These are phyloP conservation scores for Aspergillus melleus DNA, from an alignment of 2,329 filamentous ascomycete genomes.

Conservation along the genomic window DNA sequence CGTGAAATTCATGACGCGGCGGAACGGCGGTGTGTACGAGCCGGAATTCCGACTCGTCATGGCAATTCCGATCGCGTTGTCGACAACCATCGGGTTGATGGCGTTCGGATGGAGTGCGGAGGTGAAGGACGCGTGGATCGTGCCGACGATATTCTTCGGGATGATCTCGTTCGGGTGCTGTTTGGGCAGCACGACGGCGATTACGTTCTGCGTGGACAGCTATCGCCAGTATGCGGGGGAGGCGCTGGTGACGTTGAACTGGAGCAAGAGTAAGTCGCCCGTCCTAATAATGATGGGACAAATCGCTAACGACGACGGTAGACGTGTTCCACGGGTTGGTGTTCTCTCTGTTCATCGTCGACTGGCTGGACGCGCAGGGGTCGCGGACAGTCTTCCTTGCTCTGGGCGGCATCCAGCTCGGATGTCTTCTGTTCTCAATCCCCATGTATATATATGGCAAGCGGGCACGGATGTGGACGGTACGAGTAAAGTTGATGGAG, in stretches of 20 bases:
- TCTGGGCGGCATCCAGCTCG: slow-evolving; percentile 82
- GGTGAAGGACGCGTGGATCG: slow-evolving; percentile 76
- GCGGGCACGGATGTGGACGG: slow-evolving; percentile 90
- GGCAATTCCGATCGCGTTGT: slow-evolving; percentile 75
- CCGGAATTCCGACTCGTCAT: slow-evolving; percentile 91
- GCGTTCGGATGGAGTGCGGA: slow-evolving; percentile 93
- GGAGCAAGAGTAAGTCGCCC: slow-evolving; percentile 70
- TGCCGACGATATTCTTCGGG: slow-evolving; percentile 91
- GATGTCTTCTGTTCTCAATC: slow-evolving; percentile 70
- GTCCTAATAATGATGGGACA: background rate
- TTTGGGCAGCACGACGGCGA: slow-evolving; percentile 83
- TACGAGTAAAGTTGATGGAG: slow-evolving; percentile 82
- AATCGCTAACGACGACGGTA: slow-evolving; percentile 20
- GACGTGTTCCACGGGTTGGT: slow-evolving; percentile 85
- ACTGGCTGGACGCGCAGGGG: slow-evolving; percentile 76
- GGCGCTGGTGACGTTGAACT: slow-evolving; percentile 90
- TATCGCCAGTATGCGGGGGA: slow-evolving; percentile 93
- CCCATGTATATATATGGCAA: slow-evolving; percentile 97
- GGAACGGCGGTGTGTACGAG: slow-evolving; percentile 92
- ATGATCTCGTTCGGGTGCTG: slow-evolving; percentile 90
- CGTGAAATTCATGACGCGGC: slow-evolving; percentile 75
- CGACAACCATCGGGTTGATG: slow-evolving; percentile 83
- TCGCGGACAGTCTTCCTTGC: slow-evolving; percentile 76
- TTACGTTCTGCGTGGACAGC: slow-evolving; percentile 91
- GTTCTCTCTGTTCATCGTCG: slow-evolving; percentile 83